Evolutionary conservation across 2,329 filamentous ascomycete genomes (phyloP).

Genomic region (Pseudocercospora musae): DNA sequence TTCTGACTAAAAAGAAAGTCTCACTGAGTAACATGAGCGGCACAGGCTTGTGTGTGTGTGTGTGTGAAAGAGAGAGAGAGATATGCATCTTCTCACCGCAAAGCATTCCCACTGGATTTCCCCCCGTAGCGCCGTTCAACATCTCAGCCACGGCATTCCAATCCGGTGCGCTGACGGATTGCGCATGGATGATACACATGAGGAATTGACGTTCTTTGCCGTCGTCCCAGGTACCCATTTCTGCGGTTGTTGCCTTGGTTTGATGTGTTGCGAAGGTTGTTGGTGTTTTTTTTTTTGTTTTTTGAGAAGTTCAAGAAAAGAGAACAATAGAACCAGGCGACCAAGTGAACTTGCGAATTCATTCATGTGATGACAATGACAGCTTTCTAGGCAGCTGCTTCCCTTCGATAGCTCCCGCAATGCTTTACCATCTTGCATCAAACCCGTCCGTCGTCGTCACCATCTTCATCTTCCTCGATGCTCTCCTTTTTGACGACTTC

Average conservation of each 20-base stretch:
- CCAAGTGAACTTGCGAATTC: too few relatives aligned
- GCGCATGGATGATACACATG: constrained; percentile 11
- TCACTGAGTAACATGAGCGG: too few relatives aligned
- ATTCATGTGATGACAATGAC: too few relatives aligned
- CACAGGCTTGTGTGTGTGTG: too few relatives aligned
- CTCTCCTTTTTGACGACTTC: constrained; percentile 1
- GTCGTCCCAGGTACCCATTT: constrained; percentile 14
- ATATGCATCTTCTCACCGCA: too few relatives aligned
- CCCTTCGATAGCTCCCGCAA: neutral
- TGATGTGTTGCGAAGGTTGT: too few relatives aligned
- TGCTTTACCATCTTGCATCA: neutral
- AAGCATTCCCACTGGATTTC: constrained; percentile 19
- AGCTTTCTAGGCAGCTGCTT: neutral
- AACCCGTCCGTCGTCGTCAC: neutral
- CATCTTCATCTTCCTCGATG: neutral
- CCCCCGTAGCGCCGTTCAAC: constrained; percentile 14
- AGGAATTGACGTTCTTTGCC: constrained; percentile 12
- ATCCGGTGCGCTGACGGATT: constrained; percentile 7
- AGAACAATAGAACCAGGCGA: too few relatives aligned
- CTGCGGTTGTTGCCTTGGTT: neutral
- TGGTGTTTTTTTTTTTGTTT: too few relatives aligned
- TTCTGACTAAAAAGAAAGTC: too few relatives aligned
- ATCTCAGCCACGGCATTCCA: constrained; percentile 22
- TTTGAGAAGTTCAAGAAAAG: too few relatives aligned
- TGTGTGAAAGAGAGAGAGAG: too few relatives aligned